phyloP scores from a whole-genome alignment of 177 flowering plant species.

The Vitis hybrid region DNA sequence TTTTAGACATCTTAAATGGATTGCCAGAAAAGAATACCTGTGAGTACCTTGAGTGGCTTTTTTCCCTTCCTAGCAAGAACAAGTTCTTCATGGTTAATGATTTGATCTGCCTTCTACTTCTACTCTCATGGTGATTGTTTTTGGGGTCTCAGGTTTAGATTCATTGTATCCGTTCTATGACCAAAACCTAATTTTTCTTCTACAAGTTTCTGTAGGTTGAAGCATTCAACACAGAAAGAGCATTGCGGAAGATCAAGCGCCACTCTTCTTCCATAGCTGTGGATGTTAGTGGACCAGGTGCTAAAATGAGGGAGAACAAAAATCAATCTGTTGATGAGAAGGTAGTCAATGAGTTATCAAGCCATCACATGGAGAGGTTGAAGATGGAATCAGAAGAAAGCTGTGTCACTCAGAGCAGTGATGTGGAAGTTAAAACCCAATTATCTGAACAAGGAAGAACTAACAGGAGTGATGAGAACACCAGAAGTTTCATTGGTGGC shows the following conservation, averaged over 20 bases:
- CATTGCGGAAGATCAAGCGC: constrained; percentile 71
- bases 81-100: neutral
- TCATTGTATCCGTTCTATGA: too few species aligned
- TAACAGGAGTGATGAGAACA: constrained; percentile 18
- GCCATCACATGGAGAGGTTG: constrained; percentile 30
- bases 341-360: constrained; percentile 28
- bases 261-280: constrained; percentile 47
- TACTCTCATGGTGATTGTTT: neutral
- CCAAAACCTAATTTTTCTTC: neutral
- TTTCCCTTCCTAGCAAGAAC: too few species aligned
- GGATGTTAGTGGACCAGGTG: constrained; percentile 35
- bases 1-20: too few species aligned
- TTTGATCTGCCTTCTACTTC: constrained; percentile 3
- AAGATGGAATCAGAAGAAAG: constrained; percentile 32
- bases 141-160: neutral
- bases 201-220: constrained; percentile 58
- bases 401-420: constrained; percentile 11
- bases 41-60: too few species aligned
- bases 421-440: constrained; percentile 27
- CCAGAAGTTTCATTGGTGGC: constrained; percentile 39
- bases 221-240: constrained; percentile 60
- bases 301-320: constrained; percentile 18
- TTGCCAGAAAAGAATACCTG: too few species aligned
- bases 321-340: constrained; percentile 18
- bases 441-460: constrained; percentile 26